Evolutionary conservation across 495 filamentous ascomycete genomes (phyloP), one percentile per base, ranked within the genome.

Genomic region (Penicillium waksmanii): DNA sequence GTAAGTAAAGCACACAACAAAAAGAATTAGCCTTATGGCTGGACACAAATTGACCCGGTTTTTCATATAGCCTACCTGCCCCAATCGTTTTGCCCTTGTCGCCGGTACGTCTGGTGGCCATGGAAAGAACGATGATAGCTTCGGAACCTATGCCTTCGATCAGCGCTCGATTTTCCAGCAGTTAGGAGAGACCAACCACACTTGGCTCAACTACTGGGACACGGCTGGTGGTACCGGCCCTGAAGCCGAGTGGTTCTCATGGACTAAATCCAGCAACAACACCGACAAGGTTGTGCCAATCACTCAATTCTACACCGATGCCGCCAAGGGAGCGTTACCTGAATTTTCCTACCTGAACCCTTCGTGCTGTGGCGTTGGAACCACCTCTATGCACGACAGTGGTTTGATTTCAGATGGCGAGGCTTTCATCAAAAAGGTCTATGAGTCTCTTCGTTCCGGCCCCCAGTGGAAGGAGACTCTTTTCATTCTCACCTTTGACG

Each of bases 401-500:
- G 73, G 73, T 17, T 70, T 72, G 11, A 72, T 82, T 70, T 77
- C 73, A n/a, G 68, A 75, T 19, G 81, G 81, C 47, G 77, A 84
- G 67, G 60, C 61, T 9, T 69, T 82, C 55, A 75, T 84, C 67
- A 84, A 82, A 68, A 57, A 66, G 10, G 76, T 84, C 56, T 82
- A 84, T 62, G 79, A 81, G 25, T 73, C 80, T 27, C 60, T 82
- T 27, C 80, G 80, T 55, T 51, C 65, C 31, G 64, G 72, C 17
- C 80, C 77, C 0, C 77, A 80, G 50, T 82, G 80, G 80, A 55
- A 79, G 1, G 57, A 76, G 33, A 78, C 80, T 2, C 72, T 82
- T 33, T 74, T 82, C 51, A 67, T 82, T 52, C 64, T 82, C n/a
- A 82, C 77, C 58, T 82, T 79, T 51, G 80, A 82, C 62, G 80